Base-by-base conservation (phyloP, 2,329 filamentous ascomycete genomes). In the Chalaropsis thielavioides region DNA sequence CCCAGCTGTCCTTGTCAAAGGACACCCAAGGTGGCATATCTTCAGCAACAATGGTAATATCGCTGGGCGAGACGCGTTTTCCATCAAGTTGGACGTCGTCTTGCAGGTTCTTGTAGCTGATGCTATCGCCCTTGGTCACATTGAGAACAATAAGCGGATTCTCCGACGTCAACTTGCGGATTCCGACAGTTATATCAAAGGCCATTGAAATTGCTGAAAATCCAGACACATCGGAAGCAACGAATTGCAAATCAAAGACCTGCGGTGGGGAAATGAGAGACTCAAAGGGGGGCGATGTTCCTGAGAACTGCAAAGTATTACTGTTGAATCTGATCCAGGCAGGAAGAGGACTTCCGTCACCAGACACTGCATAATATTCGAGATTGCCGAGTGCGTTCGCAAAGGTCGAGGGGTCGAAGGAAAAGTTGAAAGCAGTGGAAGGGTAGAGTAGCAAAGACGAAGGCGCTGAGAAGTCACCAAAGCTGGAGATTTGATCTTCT, bases 301-400 rank as follows among this genome's bases (percentile, higher is more conserved):
- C 91, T 0, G 81, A 82, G 70, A 95, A 95, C 0, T 79, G 80
- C 46, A 95, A 75, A 0, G 74, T 78, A 1, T 72, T 72, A 0
- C 81, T 72, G 69, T 94, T 82, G 71, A 96, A 96, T n/a, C 76
- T 76, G 56, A 95, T 77, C 91, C 91, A 96, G 0, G 90, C 86
- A 22, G 91, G 91, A 43, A 96, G 76, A 43, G 91, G 90, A n/a
- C 88, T 89, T 71, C 89, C 88, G 71, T 92, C 82, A 4, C 79
- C 79, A 3, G 89, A 87, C 2, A 87, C 84, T 8, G 89, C 89
- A 72, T 94, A 92, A 73, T 91, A 95, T 66, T 84, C 83, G 62
- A 85, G 79, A 17, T 75, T 76, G 10, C 77, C 75, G 2, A 74
- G 74, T 2, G 78, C 75, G 51, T 80, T 75, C n/a, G 77, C 76